Evolutionary conservation across 768 basidiomycete species (phyloP), one percentile per base, ranked within the genome.

Genomic region (Rickenella mellea): DNA sequence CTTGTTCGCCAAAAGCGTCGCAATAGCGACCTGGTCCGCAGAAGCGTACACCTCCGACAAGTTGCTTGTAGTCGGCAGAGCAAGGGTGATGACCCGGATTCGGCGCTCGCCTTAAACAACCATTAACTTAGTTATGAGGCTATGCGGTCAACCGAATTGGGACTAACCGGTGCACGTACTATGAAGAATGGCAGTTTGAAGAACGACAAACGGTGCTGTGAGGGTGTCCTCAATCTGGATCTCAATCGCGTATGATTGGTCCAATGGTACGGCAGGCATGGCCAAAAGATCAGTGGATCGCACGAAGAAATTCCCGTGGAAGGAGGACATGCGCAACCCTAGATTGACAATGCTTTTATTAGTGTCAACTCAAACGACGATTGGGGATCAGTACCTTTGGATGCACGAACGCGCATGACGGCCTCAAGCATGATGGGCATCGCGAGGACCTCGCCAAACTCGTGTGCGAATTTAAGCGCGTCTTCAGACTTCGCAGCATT

Each of bases 221-320:
- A 98, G 74, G 27, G 85, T 84, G 59, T 98, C 94, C 59, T 98
- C 94, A 48, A 98, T 88, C 58, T 93, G 85, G 9, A 97, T 70
- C 59, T 98, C 94, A 54, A 98, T 93, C 9, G 84, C 83, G 59
- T 98, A 98, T 14, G 87, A 91, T 59, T 96, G 88, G 54, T 98
- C 92, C 53, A 86, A 80, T 12, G 94, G 91, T n/a, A 98, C 93
- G 6, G 91, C 83, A 2, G 94, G 92, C 74, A 97, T 86, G 3
- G 94, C 90, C 27, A 97, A 74, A 4, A 97, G 75, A 63, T 98
- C 94, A 17, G 94, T 98, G 19, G 92, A 96, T 40, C 94, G 83
- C 43, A 96, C 90, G 57, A 98, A 98, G 70, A 97, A 96, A 68
- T 97, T 98, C 47, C 94, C 94, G 53, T 97, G 91, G 85, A 94